Percentiles rank a stretch among this genome's conserved stretches.
Evolutionary conservation across 495 filamentous ascomycete species (phyloP).

Genomic region (Penicillium ochrochloron): DNA sequence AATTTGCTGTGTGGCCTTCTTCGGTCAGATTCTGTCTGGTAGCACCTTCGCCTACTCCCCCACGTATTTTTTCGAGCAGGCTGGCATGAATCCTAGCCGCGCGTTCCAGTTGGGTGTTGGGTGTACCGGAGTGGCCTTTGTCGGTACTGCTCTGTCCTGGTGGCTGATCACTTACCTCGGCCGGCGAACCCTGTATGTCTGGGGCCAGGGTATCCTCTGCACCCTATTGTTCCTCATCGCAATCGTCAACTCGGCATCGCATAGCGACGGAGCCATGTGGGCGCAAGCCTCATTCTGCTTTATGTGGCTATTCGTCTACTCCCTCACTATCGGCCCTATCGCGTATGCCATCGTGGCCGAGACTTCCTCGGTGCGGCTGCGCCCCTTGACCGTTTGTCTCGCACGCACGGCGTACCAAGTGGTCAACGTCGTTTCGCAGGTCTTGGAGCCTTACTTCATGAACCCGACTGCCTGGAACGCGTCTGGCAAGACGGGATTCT

Average conservation of each 20-base stretch:
- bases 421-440: slow-evolving; percentile 62
- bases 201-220: slow-evolving; percentile 61
- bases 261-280: slow-evolving; percentile 42
- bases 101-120: slow-evolving; percentile 57
- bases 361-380: slow-evolving; percentile 66
- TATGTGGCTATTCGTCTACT: slow-evolving; percentile 69
- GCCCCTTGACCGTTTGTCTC: slow-evolving; percentile 67
- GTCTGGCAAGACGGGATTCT: slow-evolving; percentile 69
- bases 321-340: slow-evolving; percentile 71
- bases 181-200: slow-evolving; percentile 71
- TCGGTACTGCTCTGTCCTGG: slow-evolving; percentile 60
- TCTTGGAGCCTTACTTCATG: slow-evolving; percentile 70
- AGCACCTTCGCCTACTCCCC: slow-evolving; percentile 73
- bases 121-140: slow-evolving; percentile 64
- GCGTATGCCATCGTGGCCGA: slow-evolving; percentile 76
- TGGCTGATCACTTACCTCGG: slow-evolving; percentile 55
- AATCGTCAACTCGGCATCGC: slow-evolving; percentile 61
- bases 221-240: slow-evolving; percentile 66
- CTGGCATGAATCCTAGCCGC: slow-evolving; percentile 58
- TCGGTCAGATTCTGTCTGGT: slow-evolving; percentile 74
- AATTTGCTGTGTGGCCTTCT: slow-evolving; percentile 70
- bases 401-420: slow-evolving; percentile 70
- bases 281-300: slow-evolving; percentile 60
- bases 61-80: slow-evolving; percentile 73
- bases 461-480: slow-evolving; percentile 70